A percentile compares a stretch with the other conserved stretches of the same genome.
phyloP scores from a whole-genome alignment of 352 stramenopile genomes.

The Pythium diclinum region DNA sequence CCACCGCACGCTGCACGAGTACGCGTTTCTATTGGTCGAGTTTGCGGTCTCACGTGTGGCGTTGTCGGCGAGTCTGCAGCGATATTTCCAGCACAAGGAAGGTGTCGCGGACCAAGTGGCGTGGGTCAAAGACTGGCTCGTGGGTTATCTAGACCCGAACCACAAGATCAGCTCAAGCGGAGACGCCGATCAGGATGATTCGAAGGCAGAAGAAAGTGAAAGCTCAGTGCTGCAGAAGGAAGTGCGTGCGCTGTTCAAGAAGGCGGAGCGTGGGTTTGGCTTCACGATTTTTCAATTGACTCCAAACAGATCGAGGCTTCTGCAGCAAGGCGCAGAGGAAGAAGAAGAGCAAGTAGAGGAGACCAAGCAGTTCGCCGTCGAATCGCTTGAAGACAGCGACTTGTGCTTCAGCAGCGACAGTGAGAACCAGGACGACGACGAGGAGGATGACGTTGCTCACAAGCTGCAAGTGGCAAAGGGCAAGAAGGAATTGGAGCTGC shows the following conservation, averaged over 20 bases:
- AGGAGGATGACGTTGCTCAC: neutral
- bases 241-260: conserved; percentile 18
- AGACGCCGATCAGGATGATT: neutral
- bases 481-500: neutral
- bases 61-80: conserved; percentile 31
- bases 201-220: neutral
- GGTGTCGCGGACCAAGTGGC: conserved; percentile 33
- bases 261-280: conserved; percentile 27
- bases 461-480: neutral
- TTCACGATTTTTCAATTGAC: conserved; percentile 12
- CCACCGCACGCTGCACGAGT: conserved; percentile 39
- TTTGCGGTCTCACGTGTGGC: conserved; percentile 40
- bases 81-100: conserved; percentile 36
- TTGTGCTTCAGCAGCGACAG: conserved; percentile 23
- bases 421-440: conserved; percentile 22
- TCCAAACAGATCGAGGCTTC: neutral
- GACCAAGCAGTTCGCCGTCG: conserved; percentile 11
- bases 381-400: conserved; percentile 23
- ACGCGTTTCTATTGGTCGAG: conserved; percentile 52
- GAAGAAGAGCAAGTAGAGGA: neutral
- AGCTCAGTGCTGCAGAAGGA: conserved; percentile 17
- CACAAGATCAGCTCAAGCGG: conserved; percentile 5
- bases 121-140: conserved; percentile 55
- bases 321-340: neutral
- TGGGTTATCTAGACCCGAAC: conserved; percentile 39